Percentiles rank a stretch among this genome's conserved stretches.
phyloP scores from a whole-genome alignment of 1,284 basidiomycete genomes.

The Irpex lacteus region DNA sequence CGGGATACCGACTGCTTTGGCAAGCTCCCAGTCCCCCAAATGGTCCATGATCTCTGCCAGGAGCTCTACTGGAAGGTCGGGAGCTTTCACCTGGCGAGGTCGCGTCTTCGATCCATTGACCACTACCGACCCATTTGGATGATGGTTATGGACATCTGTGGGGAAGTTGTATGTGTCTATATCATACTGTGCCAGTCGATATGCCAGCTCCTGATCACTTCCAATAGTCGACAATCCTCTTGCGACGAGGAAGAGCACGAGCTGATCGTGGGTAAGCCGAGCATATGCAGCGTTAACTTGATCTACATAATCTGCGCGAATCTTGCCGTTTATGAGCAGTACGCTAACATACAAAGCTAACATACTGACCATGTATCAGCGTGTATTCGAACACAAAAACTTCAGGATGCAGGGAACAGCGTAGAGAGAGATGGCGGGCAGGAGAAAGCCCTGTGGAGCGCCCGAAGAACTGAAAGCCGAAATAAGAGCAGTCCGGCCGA shows the following conservation, averaged over 20 bases:
- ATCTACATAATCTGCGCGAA: slow-evolving; percentile 27
- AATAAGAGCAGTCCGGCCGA: not conserved
- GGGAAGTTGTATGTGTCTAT: slow-evolving; percentile 67
- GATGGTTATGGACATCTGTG: slow-evolving; percentile 21
- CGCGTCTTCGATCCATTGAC: slow-evolving; percentile 19
- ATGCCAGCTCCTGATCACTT: slow-evolving; percentile 57
- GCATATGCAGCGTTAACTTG: slow-evolving; percentile 66
- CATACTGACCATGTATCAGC: slow-evolving; percentile 5
- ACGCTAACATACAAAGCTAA: not conserved
- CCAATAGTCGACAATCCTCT: slow-evolving; percentile 64
- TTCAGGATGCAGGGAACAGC: not conserved
- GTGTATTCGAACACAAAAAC: not conserved
- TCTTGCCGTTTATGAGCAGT: slow-evolving; percentile 15
- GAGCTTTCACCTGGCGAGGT: slow-evolving; percentile 32
- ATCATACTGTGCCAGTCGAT: slow-evolving; percentile 68
- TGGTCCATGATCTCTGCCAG: slow-evolving; percentile 74
- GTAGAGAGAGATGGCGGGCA: not conserved
- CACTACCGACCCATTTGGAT: slow-evolving; percentile 8
- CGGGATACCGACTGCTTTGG: slow-evolving; percentile 69
- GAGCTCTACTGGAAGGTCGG: slow-evolving; percentile 71
- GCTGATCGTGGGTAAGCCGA: slow-evolving; percentile 61
- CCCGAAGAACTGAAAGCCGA: not conserved
- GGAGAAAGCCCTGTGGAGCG: not conserved
- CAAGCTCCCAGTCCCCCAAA: slow-evolving; percentile 78
- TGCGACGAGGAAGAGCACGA: slow-evolving; percentile 70